phyloP scores from a whole-genome alignment of 352 stramenopile species.

The Aphanomyces cochlioides region DNA sequence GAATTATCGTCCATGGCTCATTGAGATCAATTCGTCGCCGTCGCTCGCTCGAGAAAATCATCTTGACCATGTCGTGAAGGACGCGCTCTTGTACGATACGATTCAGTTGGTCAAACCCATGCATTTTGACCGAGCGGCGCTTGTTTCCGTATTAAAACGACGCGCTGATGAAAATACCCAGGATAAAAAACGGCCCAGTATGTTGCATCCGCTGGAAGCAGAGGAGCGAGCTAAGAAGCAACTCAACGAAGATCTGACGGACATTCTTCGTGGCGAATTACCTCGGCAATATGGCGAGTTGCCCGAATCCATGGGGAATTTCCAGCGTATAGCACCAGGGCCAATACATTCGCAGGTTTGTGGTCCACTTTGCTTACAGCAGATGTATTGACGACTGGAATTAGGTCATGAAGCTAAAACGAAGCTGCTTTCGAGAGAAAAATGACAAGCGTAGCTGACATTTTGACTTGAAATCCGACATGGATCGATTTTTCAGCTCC shows the following conservation, averaged over 20 bases:
- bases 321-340: slow-evolving; percentile 59
- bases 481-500: no score
- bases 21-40: slow-evolving; percentile 95
- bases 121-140: slow-evolving; percentile 66
- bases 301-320: slow-evolving; percentile 55
- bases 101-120: slow-evolving; percentile 80
- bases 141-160: slow-evolving; percentile 63
- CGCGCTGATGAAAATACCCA: slow-evolving; percentile 55
- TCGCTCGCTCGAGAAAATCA: slow-evolving; percentile 85
- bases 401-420: slow-evolving; percentile 23
- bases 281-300: slow-evolving; percentile 61
- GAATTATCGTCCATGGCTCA: slow-evolving; percentile 88
- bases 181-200: slow-evolving; percentile 56
- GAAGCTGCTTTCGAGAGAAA: slow-evolving; percentile 11
- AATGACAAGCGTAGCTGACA: no score
- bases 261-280: slow-evolving; percentile 53
- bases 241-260: slow-evolving; percentile 68
- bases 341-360: slow-evolving; percentile 63
- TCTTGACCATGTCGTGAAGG: slow-evolving; percentile 88
- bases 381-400: not conserved
- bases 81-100: slow-evolving; percentile 84
- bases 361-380: not conserved
- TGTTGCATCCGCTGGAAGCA: slow-evolving; percentile 47
- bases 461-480: no score
- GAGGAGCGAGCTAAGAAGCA: slow-evolving; percentile 46